phyloP scores from a whole-genome alignment of 306 rosid species.

The Cicer pinnatifidum region DNA sequence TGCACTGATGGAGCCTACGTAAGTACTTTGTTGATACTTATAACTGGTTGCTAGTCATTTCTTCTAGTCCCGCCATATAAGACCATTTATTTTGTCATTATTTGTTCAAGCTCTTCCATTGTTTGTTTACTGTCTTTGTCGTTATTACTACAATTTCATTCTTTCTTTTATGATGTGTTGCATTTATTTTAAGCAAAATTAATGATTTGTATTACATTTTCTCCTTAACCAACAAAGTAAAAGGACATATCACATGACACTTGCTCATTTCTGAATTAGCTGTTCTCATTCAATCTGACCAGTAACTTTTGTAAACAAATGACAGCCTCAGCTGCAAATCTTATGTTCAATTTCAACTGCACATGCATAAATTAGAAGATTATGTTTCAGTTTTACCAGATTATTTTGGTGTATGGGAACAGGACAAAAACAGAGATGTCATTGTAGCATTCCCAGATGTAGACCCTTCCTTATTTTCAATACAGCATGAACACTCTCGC shows the following conservation, averaged over 20 bases:
- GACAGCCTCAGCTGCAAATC: slow-evolving; percentile 11
- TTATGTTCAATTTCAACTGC: slow-evolving; percentile 33
- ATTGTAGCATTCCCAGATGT: slow-evolving; percentile 89
- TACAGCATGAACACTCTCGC: slow-evolving; percentile 35
- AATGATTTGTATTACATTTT: slow-evolving; percentile 24
- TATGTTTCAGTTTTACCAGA: slow-evolving; percentile 30
- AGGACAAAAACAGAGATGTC: slow-evolving; percentile 92
- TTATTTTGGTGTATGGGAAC: slow-evolving; percentile 47
- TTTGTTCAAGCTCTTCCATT: slow-evolving; percentile 1
- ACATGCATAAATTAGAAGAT: slow-evolving; percentile 29
- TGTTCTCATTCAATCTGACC: slow-evolving; percentile 17
- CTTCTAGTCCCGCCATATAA: slow-evolving; percentile 28
- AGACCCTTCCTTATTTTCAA: slow-evolving; percentile 69
- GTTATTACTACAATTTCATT: background rate
- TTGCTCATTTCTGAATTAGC: slow-evolving; percentile 30
- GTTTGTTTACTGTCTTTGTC: background rate
- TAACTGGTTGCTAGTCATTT: slow-evolving; percentile 33
- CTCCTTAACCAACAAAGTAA: background rate
- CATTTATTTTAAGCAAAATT: background rate
- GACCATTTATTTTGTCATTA: background rate
- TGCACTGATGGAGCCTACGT: slow-evolving; percentile 93
- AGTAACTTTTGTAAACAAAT: background rate
- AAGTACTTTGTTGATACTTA: slow-evolving; percentile 53
- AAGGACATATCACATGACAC: slow-evolving; percentile 7
- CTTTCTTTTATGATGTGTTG: slow-evolving; percentile 16